These are phyloP conservation scores for Lolium perenne DNA, from an alignment of 176 grass and related monocot genomes.

Conservation along the genomic window DNA sequence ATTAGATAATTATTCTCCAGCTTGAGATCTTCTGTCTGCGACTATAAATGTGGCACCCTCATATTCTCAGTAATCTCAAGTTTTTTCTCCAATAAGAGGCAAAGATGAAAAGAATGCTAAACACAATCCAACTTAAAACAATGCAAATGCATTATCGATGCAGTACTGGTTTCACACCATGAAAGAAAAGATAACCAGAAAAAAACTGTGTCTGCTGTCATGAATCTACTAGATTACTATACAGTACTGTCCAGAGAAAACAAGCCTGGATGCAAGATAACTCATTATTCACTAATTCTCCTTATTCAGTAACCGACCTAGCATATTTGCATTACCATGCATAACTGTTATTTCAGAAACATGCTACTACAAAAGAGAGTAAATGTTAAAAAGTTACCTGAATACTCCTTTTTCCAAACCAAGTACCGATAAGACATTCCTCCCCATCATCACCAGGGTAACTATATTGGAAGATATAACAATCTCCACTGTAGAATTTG, in stretches of 20 bases:
- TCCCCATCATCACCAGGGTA: constrained; percentile 88
- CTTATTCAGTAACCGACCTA: not conserved
- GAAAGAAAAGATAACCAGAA: constrained; percentile 10
- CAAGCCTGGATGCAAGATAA: not conserved
- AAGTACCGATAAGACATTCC: constrained; percentile 90
- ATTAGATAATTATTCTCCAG: constrained; percentile 38
- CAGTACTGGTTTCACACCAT: constrained; percentile 28
- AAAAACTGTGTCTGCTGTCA: constrained; percentile 8
- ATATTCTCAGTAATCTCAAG: constrained; percentile 31
- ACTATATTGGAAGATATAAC: constrained; percentile 97
- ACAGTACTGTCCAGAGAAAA: not conserved
- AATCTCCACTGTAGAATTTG: constrained; percentile 99
- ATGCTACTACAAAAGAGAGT: constrained; percentile 14
- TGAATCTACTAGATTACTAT: not conserved
- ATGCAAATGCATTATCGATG: not conserved
- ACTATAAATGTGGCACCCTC: constrained; percentile 15
- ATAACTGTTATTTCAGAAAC: constrained; percentile 38
- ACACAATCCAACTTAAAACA: constrained; percentile 11
- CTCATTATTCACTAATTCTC: constrained; percentile 4
- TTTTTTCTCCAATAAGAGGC: not conserved
- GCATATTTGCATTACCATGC: not conserved
- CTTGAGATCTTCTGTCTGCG: constrained; percentile 17
- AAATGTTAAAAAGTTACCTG: constrained; percentile 68
- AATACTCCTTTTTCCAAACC: constrained; percentile 90
- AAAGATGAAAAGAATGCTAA: not conserved